A percentile compares a stretch with the other conserved stretches of the same genome.
Evolutionary conservation across 2,329 filamentous ascomycete genomes (phyloP).

Genomic region (Capronia americana): DNA sequence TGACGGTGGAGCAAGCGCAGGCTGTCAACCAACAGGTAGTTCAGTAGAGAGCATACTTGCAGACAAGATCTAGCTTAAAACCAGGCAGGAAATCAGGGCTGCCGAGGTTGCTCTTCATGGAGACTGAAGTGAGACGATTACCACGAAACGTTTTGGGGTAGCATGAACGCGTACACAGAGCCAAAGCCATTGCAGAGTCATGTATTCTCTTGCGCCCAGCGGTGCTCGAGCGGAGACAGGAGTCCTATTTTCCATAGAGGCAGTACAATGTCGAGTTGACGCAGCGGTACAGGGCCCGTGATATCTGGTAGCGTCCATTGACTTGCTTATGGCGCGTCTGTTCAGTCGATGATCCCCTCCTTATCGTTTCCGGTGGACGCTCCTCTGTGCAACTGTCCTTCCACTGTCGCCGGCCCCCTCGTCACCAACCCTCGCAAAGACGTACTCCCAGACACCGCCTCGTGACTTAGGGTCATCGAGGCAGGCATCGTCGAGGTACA

Average conservation of each 20-base stretch:
- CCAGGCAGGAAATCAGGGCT: background rate
- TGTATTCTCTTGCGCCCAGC: conserved; percentile 10
- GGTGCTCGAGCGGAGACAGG: conserved; percentile 5
- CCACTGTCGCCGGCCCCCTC: too few relatives aligned
- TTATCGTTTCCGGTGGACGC: too few relatives aligned
- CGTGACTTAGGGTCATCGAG: conserved; percentile 11
- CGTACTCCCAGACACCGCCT: background rate
- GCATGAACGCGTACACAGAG: conserved; percentile 7
- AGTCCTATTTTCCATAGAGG: conserved; percentile 4
- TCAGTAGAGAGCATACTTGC: conserved; percentile 22
- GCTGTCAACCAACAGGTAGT: conserved; percentile 38
- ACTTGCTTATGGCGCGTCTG: background rate
- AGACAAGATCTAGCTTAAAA: background rate
- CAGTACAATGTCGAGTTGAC: background rate
- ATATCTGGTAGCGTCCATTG: background rate
- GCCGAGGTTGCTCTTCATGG: background rate
- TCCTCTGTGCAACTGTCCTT: too few relatives aligned
- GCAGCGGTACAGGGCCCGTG: background rate
- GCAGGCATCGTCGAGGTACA: conserved; percentile 17
- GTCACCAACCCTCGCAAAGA: background rate
- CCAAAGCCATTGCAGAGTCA: conserved; percentile 2
- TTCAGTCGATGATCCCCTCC: background rate
- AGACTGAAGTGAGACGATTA: conserved; percentile 10
- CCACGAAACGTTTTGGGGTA: conserved; percentile 20
- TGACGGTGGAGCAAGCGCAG: conserved; percentile 39